Evolutionary conservation across 2,329 filamentous ascomycete species (phyloP).

Genomic region (Cladobotryum protrusum): DNA sequence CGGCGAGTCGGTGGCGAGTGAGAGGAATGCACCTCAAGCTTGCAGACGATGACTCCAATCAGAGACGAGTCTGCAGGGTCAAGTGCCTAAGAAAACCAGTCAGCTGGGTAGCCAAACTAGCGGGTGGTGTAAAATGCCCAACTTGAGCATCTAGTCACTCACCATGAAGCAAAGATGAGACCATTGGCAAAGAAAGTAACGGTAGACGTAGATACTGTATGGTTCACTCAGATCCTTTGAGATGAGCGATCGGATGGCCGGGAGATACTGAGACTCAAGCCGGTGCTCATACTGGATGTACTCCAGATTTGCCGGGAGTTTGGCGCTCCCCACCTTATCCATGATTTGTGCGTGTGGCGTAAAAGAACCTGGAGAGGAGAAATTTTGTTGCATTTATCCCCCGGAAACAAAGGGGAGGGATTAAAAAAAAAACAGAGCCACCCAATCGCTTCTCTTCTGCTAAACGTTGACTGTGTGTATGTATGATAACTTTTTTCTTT

Average conservation of each 20-base stretch:
- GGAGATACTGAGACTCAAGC: conserved; percentile 61
- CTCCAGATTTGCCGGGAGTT: conserved; percentile 42
- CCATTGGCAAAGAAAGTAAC: conserved; percentile 98
- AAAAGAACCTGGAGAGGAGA: no score
- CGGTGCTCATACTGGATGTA: conserved; percentile 59
- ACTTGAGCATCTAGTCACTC: conserved; percentile 7
- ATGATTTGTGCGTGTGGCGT: conserved; percentile 19
- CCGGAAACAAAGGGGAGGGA: no score
- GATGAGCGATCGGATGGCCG: conserved; percentile 85
- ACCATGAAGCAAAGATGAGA: conserved; percentile 96
- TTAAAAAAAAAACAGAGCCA: background rate
- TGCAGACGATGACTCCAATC: conserved; percentile 88
- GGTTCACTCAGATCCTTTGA: conserved; percentile 95
- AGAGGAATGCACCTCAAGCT: conserved; percentile 82
- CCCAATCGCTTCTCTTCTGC: no score
- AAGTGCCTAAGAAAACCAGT: conserved; percentile 41
- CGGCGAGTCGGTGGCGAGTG: conserved; percentile 68
- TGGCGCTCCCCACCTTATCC: conserved; percentile 26
- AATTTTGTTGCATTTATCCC: no score
- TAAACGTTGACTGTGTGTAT: no score
- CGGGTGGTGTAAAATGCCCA: background rate
- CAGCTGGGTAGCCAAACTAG: conserved; percentile 1
- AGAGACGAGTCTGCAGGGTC: conserved; percentile 57
- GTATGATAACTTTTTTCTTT: no score
- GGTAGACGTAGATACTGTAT: conserved; percentile 98